Evolutionary conservation across 2,329 filamentous ascomycete genomes (phyloP), one percentile per base, ranked within the genome.

Genomic region (Penicillium sp.): DNA sequence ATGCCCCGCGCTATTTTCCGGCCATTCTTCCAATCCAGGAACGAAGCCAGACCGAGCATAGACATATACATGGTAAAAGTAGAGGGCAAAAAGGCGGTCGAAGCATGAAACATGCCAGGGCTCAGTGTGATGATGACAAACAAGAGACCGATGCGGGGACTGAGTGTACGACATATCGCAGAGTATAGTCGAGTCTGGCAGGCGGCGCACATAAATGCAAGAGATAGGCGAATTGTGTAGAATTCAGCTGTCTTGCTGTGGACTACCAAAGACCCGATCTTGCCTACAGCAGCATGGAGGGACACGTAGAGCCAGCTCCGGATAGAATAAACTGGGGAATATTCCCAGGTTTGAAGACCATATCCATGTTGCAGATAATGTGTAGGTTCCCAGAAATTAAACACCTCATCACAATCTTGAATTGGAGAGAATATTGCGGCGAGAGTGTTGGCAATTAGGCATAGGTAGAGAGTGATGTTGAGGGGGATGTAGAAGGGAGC

Each of bases 371-470:
- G 89, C 29, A 99, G 83, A 74, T 97, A 99, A 75, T 99, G 94
- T 0, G 92, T 86, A 0, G 94, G 93, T 69, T 99, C 94, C 92
- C 93, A 99, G 79, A 96, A 99, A 74, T 99, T 99, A 82, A 96
- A 99, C 11, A 93, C 93, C 78, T 99, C 94, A 68, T 99, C 94
- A 72, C 94, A 99, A 75, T 99, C 94, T 73, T 97, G 92, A 62
- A 99, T 96, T 0, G 94, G 94, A 2, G 92, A 87, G 72, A 88
- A 93, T 32, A 89, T 69, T 11, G 93, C 94, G 7, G 93, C 89
- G 22, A 93, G 67, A 18, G 89, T 63, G 69, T 91, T 91, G 62
- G 89, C 87, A 31, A 80, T 78, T 44, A 95, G 78, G 72, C 95
- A 94, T 61, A 90, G 75, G 69, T 89, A 94, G 72, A 97, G 95